Evolutionary conservation across 805 yeast species (phyloP), one percentile per base, ranked within the genome.

Genomic region (Candida broadrunensis): DNA sequence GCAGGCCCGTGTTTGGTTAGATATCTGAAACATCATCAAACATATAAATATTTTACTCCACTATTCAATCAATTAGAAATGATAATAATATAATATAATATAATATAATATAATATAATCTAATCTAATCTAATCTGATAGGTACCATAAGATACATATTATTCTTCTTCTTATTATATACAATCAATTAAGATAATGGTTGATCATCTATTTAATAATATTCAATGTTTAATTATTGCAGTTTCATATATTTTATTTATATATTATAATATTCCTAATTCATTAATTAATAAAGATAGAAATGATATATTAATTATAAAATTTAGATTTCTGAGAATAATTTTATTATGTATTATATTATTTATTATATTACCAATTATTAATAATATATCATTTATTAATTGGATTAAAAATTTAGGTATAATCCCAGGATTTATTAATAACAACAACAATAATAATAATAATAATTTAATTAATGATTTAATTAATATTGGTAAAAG

Each of bases 221-320:
- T n/a, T n/a, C n/a, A 21, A 5, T 56, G 74, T 0, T 24, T 63
- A 0, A 33, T 55, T 0, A 54, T 77, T 3, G 72, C 84, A 1
- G 40, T 62, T 11, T 60, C 71, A 3, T 80, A 78, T 52, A 83
- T 80, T 13, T 49, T 58, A 3, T 65, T 61, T 21, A 60, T 79
- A 13, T 71, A 71, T 47, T 38, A 60, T 15, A 27, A 37, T 11
- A 55, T 45, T 34, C 70, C 72, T 1, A 32, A 37, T 5, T 24
- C 49, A 7, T 25, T 63, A 18, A 23, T 34, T 7, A 51, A 49
- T 3, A 50, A 44, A 18, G 55, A 55, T 37, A 52, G 85, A 25
- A 65, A 79, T 52, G 72, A 77, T 31, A 67, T 70, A 0, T 35
- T 15, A 0, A 74, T 78, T 4, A 66, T 80, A 2, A 46, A 48